Percentiles rank a stretch among this genome's conserved stretches.
Conservation (phyloP, 208 protist species). For the Trypanosoma theileri region DNA sequence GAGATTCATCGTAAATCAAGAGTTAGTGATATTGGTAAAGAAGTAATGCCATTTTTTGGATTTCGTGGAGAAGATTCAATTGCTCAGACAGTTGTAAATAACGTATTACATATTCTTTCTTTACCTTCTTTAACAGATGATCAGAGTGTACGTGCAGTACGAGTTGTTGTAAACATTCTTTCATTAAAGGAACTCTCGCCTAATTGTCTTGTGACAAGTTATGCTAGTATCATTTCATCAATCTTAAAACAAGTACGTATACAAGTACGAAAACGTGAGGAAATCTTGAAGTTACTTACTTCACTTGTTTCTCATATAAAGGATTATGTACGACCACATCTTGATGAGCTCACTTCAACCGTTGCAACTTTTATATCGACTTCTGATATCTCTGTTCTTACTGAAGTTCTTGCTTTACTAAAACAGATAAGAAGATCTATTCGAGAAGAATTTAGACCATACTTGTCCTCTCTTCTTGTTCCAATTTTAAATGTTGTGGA, state of each 20-base stretch:
- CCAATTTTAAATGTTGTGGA: slow-evolving; percentile 65
- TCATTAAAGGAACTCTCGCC: slow-evolving; percentile 59
- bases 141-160: slow-evolving; percentile 75
- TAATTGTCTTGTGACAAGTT: slow-evolving; percentile 46
- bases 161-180: slow-evolving; percentile 73
- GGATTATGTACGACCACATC: slow-evolving; percentile 68
- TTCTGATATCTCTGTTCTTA: slow-evolving; percentile 59
- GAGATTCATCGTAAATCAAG: slow-evolving; percentile 64
- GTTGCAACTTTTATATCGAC: slow-evolving; percentile 54
- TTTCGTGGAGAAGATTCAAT: slow-evolving; percentile 60
- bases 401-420: slow-evolving; percentile 68
- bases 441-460: slow-evolving; percentile 83
- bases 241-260: slow-evolving; percentile 60
- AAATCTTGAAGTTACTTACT: slow-evolving; percentile 58
- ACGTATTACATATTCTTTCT: slow-evolving; percentile 76
- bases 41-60: slow-evolving; percentile 22
- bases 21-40: slow-evolving; percentile 29
- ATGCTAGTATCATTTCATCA: slow-evolving; percentile 63
- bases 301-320: slow-evolving; percentile 57
- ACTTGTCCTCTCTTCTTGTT: slow-evolving; percentile 66
- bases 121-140: slow-evolving; percentile 82
- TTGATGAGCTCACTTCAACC: slow-evolving; percentile 57
- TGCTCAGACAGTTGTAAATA: slow-evolving; percentile 69
- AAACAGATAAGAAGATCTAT: slow-evolving; percentile 67
- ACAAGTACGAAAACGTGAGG: slow-evolving; percentile 63